Evolutionary conservation across 2,329 filamentous ascomycete genomes (phyloP).

Genomic region (Bipolaris gigantea): DNA sequence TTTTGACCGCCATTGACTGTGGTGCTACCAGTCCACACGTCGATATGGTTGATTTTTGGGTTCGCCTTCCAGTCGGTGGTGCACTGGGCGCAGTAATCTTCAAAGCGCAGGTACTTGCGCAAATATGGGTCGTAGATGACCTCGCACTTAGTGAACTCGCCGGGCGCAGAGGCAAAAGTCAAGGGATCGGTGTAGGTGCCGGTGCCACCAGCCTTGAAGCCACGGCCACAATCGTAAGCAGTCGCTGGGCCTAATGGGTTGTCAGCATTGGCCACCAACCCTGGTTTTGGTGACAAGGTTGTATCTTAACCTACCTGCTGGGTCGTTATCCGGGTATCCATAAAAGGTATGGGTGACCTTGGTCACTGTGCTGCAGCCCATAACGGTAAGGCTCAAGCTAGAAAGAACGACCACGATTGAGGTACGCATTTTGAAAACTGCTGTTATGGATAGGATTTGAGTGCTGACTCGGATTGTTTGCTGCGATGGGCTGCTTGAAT

Average conservation of each 20-base stretch:
- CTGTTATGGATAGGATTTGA: no score
- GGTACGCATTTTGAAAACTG: neutral
- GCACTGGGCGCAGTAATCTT: no score
- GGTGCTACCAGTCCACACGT: slow-evolving; percentile 26
- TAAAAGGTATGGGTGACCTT: slow-evolving; percentile 27
- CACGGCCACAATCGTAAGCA: slow-evolving; percentile 32
- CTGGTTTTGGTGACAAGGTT: no score
- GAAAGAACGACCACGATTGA: slow-evolving; percentile 5
- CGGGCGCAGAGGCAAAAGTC: slow-evolving; percentile 45
- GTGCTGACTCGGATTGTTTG: no score
- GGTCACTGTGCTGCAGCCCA: slow-evolving; percentile 10
- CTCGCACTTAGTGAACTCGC: no score
- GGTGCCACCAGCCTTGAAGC: slow-evolving; percentile 45
- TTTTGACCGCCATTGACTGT: slow-evolving; percentile 21
- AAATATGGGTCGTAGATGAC: no score
- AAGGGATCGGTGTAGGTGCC: slow-evolving; percentile 50
- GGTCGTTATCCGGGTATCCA: slow-evolving; percentile 33
- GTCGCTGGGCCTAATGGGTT: slow-evolving; percentile 17
- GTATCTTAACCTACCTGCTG: neutral
- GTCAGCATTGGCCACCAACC: no score
- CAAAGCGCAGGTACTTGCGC: no score
- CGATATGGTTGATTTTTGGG: slow-evolving; percentile 17
- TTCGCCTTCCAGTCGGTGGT: slow-evolving; percentile 17
- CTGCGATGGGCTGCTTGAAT: no score
- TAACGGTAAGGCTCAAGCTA: slow-evolving; percentile 3